phyloP scores from a whole-genome alignment of 2,329 filamentous ascomycete species.

The Fusarium xyrophilum region DNA sequence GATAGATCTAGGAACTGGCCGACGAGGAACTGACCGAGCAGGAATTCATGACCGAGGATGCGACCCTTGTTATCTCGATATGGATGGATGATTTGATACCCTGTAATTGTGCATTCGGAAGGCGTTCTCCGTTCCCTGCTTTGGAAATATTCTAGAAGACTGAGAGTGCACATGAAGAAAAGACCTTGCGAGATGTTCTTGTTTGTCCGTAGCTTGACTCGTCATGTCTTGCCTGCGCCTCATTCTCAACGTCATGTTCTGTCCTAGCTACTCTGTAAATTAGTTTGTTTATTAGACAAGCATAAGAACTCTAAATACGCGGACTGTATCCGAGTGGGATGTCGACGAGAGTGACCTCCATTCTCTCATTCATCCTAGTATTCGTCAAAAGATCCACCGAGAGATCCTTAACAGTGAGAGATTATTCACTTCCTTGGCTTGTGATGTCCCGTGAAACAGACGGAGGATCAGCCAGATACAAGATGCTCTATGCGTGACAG shows the following conservation, averaged over 20 bases:
- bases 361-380: background rate
- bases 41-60: background rate
- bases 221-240: constrained; percentile 6
- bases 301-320: constrained; percentile 8
- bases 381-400: background rate
- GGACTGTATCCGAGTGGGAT: constrained; percentile 1
- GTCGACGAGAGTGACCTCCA: background rate
- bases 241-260: constrained; percentile 12
- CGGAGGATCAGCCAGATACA: background rate
- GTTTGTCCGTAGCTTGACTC: background rate
- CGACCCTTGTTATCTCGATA: constrained; percentile 11
- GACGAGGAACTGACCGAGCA: background rate
- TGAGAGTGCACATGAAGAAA: background rate
- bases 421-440: background rate
- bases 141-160: constrained; percentile 18
- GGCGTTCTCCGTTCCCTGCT: background rate
- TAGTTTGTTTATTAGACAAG: background rate
- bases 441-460: constrained; percentile 5
- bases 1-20: background rate
- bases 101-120: background rate
- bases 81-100: background rate
- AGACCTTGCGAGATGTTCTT: background rate
- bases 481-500: constrained; percentile 11
- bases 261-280: background rate
- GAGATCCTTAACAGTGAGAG: constrained; percentile 3